Base-by-base conservation (phyloP, 2,329 filamentous ascomycete species). In the Aspergillus brunneoviolaceus region DNA sequence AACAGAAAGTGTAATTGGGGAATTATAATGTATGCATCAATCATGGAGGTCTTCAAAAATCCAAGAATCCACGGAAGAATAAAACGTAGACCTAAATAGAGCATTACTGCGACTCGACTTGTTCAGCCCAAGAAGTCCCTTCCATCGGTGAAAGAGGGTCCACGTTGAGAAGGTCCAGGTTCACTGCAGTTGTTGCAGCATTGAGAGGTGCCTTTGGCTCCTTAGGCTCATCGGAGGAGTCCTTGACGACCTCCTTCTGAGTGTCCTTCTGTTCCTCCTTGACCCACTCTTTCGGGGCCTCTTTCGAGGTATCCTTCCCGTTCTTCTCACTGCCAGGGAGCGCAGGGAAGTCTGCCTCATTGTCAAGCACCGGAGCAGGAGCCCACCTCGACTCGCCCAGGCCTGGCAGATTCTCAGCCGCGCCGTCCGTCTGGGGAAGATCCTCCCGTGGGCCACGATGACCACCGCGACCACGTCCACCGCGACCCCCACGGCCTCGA, bases 281-380 rank as follows among this genome's bases (percentile, higher is more conserved):
- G 39, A 45, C 39, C 39, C 39, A 45, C 12, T 45, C 39, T 19
- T 45, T 45, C 39, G 39, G 39, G 6, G 4, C 39, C 3, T 45
- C 39, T 45, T 45, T 45, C 39, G 39, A 45, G 39, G 16, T 6
- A n/a, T 47, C 51, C 6, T 58, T 19, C 3, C 67, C 63, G 19
- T 70, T 67, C 53, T 70, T 71, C 3, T 61, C 54, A n/a, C 61
- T 65, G 2, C 59, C 66, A 2, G 75, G 74, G 0, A 77, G 67
- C 42, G 75, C 68, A 7, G 75, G 75, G 57, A 77, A 77, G 33
- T 75, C 74, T 12, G 61, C 61, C 57, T 76, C 73, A 31, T 72
- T 70, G 33, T 66, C 64, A 31, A 74, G 61, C 5, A 62, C 67
- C 4, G 69, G 70, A 6, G 65, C 60, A 55, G 65, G 39, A 16